phyloP scores from a whole-genome alignment of 75 land plant species.

The Pinus tabuliformis region DNA sequence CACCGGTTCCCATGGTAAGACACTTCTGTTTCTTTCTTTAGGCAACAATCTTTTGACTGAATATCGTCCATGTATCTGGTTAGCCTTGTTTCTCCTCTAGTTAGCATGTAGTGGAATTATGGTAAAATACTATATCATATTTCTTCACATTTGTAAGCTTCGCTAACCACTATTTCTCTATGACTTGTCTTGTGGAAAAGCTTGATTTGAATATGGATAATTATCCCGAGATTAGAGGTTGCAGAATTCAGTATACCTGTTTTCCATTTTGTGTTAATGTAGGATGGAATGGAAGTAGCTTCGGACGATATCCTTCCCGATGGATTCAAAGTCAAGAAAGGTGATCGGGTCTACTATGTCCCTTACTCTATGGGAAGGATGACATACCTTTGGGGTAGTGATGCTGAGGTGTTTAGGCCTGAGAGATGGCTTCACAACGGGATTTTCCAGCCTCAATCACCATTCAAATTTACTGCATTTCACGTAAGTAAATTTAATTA shows the following conservation, averaged over 20 bases:
- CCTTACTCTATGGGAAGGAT: constrained; percentile 51
- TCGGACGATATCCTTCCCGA: constrained; percentile 51
- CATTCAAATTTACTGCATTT: constrained; percentile 51
- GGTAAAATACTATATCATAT: no score
- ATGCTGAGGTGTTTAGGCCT: constrained; percentile 38
- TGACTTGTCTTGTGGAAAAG: neutral
- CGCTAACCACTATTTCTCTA: neutral
- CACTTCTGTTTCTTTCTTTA: neutral
- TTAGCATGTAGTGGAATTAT: neutral
- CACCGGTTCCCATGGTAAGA: constrained; percentile 74
- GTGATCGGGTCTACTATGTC: constrained; percentile 27
- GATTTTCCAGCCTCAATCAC: constrained; percentile 31
- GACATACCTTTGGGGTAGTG: constrained; percentile 36
- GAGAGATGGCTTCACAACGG: constrained; percentile 48
- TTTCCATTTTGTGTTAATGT: neutral
- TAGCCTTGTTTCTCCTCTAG: no score
- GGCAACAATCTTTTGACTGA: neutral
- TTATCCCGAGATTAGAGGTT: neutral
- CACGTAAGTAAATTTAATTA: constrained; percentile 23
- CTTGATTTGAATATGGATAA: neutral
- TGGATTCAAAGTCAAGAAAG: constrained; percentile 27
- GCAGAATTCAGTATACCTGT: neutral
- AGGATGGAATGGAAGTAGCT: constrained; percentile 45
- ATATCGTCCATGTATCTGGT: neutral
- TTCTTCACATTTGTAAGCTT: no score